phyloP scores from a whole-genome alignment of 176 grass and related monocot species.

The Elymus sibiricus region DNA sequence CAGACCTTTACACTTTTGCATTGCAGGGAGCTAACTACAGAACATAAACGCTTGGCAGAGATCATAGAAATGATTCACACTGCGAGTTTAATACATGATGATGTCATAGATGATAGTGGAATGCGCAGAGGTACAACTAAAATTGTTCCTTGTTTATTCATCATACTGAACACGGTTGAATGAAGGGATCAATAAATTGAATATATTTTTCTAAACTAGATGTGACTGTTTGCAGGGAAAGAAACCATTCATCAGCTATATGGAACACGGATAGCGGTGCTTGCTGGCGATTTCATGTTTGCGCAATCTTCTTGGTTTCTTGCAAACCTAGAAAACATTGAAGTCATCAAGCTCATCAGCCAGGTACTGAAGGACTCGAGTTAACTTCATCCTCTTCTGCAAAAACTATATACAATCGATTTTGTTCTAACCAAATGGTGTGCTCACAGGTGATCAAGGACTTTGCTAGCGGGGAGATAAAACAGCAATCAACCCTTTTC shows the following conservation, averaged over 20 bases:
- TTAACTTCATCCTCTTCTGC: constrained; percentile 7
- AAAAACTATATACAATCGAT: not conserved
- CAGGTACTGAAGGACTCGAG: constrained; percentile 44
- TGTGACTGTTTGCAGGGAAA: constrained; percentile 51
- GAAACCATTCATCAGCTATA: constrained; percentile 87
- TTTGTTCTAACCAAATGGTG: not conserved
- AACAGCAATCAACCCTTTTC: constrained; percentile 78
- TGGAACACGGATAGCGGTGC: constrained; percentile 82
- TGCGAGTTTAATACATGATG: constrained; percentile 97
- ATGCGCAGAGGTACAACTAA: constrained; percentile 74
- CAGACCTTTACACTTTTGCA: constrained; percentile 4
- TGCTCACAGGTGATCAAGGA: constrained; percentile 88
- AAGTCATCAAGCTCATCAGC: constrained; percentile 96
- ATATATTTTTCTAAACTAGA: constrained; percentile 8
- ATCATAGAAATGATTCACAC: constrained; percentile 99
- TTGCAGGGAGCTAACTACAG: constrained; percentile 74
- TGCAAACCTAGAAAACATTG: constrained; percentile 90
- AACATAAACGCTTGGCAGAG: constrained; percentile 83
- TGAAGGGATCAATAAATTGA: not conserved
- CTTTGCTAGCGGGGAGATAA: constrained; percentile 94
- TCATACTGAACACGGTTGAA: not conserved
- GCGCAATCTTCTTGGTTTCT: constrained; percentile 97
- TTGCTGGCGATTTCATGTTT: constrained; percentile 97
- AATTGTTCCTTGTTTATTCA: not conserved
- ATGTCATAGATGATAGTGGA: constrained; percentile 92